These are phyloP conservation scores for Saccharomycopsis fibuligera DNA, from an alignment of 805 yeast genomes.

Conservation along the genomic window DNA sequence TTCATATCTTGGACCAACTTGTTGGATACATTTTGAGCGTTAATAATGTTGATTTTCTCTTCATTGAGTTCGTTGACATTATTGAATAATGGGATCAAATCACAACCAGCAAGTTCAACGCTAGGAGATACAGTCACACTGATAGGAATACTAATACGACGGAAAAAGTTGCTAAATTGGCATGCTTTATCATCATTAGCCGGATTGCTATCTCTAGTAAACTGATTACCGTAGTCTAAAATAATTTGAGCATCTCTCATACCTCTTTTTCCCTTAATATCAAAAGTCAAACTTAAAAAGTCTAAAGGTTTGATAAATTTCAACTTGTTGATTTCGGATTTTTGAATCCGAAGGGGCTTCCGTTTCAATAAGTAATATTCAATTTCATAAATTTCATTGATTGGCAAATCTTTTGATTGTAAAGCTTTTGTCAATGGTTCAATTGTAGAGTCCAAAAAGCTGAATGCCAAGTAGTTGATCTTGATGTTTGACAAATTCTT, in stretches of 20 bases:
- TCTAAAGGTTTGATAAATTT: conserved; percentile 29
- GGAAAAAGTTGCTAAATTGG: conserved; percentile 32
- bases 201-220: conserved; percentile 24
- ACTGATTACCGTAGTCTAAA: conserved; percentile 54
- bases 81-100: conserved; percentile 53
- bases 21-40: conserved; percentile 26
- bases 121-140: conserved; percentile 66
- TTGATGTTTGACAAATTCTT: conserved; percentile 53
- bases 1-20: conserved; percentile 9
- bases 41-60: conserved; percentile 23
- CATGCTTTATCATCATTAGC: conserved; percentile 21
- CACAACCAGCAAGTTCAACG: conserved; percentile 69
- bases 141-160: conserved; percentile 63
- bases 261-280: conserved; percentile 66
- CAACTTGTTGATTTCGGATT: conserved; percentile 22
- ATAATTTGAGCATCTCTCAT: conserved; percentile 58
- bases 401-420: conserved; percentile 40
- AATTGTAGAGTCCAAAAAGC: conserved; percentile 66
- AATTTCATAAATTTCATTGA: conserved; percentile 64
- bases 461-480: conserved; percentile 52
- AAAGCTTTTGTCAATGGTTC: conserved; percentile 57
- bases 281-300: conserved; percentile 45
- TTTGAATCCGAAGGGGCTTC: conserved; percentile 46
- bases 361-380: conserved; percentile 60
- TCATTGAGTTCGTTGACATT: conserved; percentile 23